Conservation (phyloP, 176 grass and related monocot genomes). For the Cenchrus purpureus region DNA sequence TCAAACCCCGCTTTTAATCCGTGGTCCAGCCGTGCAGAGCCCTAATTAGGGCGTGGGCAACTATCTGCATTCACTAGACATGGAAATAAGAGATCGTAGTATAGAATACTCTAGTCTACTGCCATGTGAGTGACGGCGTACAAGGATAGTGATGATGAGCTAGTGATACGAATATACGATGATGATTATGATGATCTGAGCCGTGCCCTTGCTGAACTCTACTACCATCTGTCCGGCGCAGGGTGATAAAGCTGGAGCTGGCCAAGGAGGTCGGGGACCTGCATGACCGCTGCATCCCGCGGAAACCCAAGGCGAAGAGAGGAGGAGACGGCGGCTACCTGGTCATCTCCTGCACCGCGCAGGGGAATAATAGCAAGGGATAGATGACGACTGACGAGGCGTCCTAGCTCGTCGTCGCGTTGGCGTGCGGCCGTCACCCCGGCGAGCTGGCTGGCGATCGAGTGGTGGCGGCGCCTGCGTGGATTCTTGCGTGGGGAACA, state of each 20-base stretch:
- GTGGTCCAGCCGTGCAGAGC: neutral
- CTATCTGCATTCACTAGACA: conserved; percentile 21
- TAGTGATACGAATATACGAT: neutral
- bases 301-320: conserved; percentile 60
- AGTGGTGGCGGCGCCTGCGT: too few relatives aligned
- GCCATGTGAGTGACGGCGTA: neutral
- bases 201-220: neutral
- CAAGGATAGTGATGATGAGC: conserved; percentile 25
- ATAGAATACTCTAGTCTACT: neutral
- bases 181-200: neutral
- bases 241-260: conserved; percentile 61
- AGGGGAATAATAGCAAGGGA: conserved; percentile 45
- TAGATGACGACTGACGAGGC: neutral
- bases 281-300: conserved; percentile 75
- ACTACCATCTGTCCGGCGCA: conserved; percentile 7
- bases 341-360: conserved; percentile 43
- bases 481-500: neutral
- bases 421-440: neutral
- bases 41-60: neutral
- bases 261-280: conserved; percentile 56
- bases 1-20: conserved; percentile 28
- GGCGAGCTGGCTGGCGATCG: neutral
- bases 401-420: neutral
- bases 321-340: conserved; percentile 50
- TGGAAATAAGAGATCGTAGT: neutral